Evolutionary conservation across 176 grass and related monocot genomes (phyloP), one percentile per base, ranked within the genome.

Genomic region (Thinopyrum elongatum): DNA sequence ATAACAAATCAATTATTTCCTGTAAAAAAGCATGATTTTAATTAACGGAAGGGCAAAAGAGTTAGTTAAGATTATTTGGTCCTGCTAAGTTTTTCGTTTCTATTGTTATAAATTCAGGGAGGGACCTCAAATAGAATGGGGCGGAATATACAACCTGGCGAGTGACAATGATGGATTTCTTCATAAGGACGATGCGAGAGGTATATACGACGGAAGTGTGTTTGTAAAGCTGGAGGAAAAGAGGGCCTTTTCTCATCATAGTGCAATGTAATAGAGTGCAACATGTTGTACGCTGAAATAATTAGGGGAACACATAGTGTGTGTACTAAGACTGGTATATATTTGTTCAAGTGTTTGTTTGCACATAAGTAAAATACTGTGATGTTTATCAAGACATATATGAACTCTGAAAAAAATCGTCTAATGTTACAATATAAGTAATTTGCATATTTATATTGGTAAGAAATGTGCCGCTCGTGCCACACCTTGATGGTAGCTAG

Each of bases 161-260:
- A 91, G 88, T 61, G 90, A 93, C 29, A 80, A 93, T 42, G 29
- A 94, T 25, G 89, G 89, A 4, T 90, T 93, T 64, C 92, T 97
- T 82, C 74, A 78, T 13, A 97, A 88, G 76, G 87, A 97, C 0
- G 84, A 74, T 60, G 34, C 86, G 17, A 86, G 70, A 86, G 82
- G 84, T 75, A 64, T 88, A 14, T 97, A 87, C 17, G 92, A 95
- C 86, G 92, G 89, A 21, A 89, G 59, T 73, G 22, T 93, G 19
- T 97, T 91, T 81, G 16, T 82, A n/a, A 77, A 84, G 77, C 25
- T 94, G 90, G 92, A 92, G 84, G 12, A 89, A 73, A 68, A 86
- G 12, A 76, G 61, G 64, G 3, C 79, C 84, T 34, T 85, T 55
- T 33, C 31, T 33, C 31, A 33, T 39, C 11, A 5, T 61, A 71